phyloP scores from a whole-genome alignment of 1,139 yeast species.

The Suhomyces bribrorum region DNA sequence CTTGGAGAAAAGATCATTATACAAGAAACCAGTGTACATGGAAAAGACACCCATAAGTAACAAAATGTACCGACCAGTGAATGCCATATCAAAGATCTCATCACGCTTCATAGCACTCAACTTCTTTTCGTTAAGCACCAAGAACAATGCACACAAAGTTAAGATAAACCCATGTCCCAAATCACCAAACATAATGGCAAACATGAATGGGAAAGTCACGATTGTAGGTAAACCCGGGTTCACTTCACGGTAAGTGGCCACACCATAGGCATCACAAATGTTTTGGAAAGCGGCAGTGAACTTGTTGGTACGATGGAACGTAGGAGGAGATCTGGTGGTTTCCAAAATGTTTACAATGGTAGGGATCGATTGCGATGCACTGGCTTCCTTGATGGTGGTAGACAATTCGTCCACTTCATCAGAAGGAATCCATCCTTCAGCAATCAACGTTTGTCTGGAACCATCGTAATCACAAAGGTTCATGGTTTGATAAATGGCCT shows the following conservation, averaged over 20 bases:
- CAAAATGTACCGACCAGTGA: constrained; percentile 69
- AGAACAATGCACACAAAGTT: constrained; percentile 55
- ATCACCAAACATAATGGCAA: constrained; percentile 88
- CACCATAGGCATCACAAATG: constrained; percentile 80
- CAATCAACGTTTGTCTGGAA: constrained; percentile 63
- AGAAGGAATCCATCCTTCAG: constrained; percentile 81
- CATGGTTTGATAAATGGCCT: constrained; percentile 66
- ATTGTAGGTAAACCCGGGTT: constrained; percentile 81
- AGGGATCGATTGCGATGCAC: constrained; percentile 45
- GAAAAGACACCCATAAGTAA: constrained; percentile 76
- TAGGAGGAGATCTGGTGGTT: constrained; percentile 74
- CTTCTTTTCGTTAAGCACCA: constrained; percentile 63
- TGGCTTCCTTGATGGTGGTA: constrained; percentile 31
- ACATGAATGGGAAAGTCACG: constrained; percentile 82
- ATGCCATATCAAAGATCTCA: constrained; percentile 84
- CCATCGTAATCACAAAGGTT: constrained; percentile 68
- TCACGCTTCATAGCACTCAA: constrained; percentile 65
- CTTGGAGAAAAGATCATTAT: constrained; percentile 75
- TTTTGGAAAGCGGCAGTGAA: constrained; percentile 76
- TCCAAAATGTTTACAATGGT: constrained; percentile 67
- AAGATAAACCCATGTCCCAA: constrained; percentile 76
- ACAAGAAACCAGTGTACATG: constrained; percentile 74
- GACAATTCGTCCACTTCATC: constrained; percentile 49
- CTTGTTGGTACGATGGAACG: constrained; percentile 74
- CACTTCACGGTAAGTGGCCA: constrained; percentile 74